A percentile compares a stretch with the other conserved stretches of the same genome.
phyloP scores from a whole-genome alignment of 2,329 filamentous ascomycete species.

The Chaetomium sp. region DNA sequence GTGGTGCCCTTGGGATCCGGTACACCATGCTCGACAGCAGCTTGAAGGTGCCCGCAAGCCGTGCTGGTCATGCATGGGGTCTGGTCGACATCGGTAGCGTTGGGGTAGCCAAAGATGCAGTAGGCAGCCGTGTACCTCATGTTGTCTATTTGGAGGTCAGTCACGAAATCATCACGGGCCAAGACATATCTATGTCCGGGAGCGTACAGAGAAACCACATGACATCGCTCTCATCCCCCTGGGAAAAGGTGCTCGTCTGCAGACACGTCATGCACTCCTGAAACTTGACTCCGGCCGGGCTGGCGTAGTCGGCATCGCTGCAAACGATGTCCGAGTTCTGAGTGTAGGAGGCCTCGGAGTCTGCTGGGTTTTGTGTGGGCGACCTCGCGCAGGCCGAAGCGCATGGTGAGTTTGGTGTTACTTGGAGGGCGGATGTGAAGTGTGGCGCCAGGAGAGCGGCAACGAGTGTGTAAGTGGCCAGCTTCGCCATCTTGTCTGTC shows the following conservation, averaged over 20 bases:
- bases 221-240: conserved; percentile 45
- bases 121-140: conserved; percentile 46
- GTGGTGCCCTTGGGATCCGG: conserved; percentile 29
- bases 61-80: conserved; percentile 45
- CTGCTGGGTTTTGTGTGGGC: conserved; percentile 34
- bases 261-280: conserved; percentile 46
- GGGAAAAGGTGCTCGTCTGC: conserved; percentile 43
- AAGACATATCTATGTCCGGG: neutral
- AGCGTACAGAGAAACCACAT: conserved; percentile 51
- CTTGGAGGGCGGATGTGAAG: conserved; percentile 38
- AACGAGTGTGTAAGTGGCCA: conserved; percentile 8
- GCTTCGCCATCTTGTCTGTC: conserved; percentile 12
- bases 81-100: conserved; percentile 38
- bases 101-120: conserved; percentile 47
- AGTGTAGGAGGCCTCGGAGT: conserved; percentile 42
- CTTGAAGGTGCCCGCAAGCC: conserved; percentile 42
- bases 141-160: conserved; percentile 39
- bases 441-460: conserved; percentile 22
- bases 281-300: conserved; percentile 38
- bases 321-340: conserved; percentile 42
- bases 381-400: conserved; percentile 43
- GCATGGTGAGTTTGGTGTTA: conserved; percentile 50
- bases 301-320: conserved; percentile 37
- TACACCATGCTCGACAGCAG: conserved; percentile 36
- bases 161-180: neutral